Evolutionary conservation across 176 grass and related monocot genomes (phyloP), one percentile per base, ranked within the genome.

Genomic region (Rhipidocladum racemiflorum): DNA sequence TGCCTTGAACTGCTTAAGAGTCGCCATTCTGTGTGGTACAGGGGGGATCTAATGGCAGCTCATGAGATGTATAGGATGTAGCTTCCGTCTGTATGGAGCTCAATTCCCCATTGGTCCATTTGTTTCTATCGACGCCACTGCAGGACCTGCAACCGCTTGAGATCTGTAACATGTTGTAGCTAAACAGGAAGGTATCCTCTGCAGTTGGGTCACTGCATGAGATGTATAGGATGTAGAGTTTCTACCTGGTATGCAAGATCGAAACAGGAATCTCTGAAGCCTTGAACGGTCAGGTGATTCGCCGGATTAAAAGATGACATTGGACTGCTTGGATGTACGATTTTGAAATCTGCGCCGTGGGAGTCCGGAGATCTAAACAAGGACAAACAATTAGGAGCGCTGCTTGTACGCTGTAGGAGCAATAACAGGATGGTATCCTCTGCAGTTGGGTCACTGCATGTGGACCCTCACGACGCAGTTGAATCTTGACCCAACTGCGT

Each of bases 21-120:
- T 60, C 25, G 30, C 81, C 81, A 27, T 80, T 80, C 39, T n/a
- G n/a, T 75, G 68, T 84, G 20, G 51, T 79, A 88, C 40, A 75
- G 68, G 61, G 3, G 35, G 27, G 68, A 81, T 76, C 23, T 79
- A 75, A 27, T 74, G 76, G 61, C 69, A 80, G 51, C 38, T 74
- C 27, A 66, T 86, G 48, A 86, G 35, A 80, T 85, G 70, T 55
- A 34, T 64, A 78, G 51, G 48, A 12, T 78, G 55, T 78, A 35
- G 30, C 71, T 75, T 65, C 12, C 4, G 4, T 23, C 11, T 50
- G 65, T 70, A 63, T 32, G 17, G n/a, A 61, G 48, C 20, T 71
- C 65, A 21, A 30, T 40, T n/a, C 63, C 9, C 36, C 57, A n/a
- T 60, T 61, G 36, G 13, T 57, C 51, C 23, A 53, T 61, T 20